Evolutionary conservation across 345 rosid genomes (phyloP), one percentile per base, ranked within the genome.

Genomic region (Syzygium aromaticum): DNA sequence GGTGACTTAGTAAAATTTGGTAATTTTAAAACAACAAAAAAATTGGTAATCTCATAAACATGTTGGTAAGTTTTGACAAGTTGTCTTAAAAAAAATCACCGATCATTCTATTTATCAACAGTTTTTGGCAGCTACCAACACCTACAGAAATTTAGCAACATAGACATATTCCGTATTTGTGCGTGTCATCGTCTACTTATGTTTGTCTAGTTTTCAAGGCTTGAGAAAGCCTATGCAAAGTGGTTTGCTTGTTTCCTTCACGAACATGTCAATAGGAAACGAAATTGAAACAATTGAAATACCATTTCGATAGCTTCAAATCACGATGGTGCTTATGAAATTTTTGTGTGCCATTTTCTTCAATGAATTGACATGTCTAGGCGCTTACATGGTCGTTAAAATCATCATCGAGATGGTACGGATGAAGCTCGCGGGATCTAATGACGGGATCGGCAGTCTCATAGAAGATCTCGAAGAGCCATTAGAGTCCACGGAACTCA

Each of bases 341-440:
- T 19, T 73, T 56, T 19, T 19, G 8, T 38, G 14, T 73, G 80
- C 2, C 25, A 38, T 17, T 56, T 56, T 6, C 49, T 54, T 51
- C 86, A 13, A 54, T 38, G 28, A 54, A 38, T 84, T 52, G 38
- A 11, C n/a, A 6, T 16, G 22, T 3, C 1, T 85, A 97, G 99
- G 99, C 61, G 99, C 99, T 51, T 96, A 95, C 87, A 94, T 95
- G 98, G 98, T 95, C 85, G 98, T 97, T 15, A 96, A 97, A 88
- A 95, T 97, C 86, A 94, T 97, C 64, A 95, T 97, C 12, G 96
- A 94, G 88, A 96, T 97, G 98, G 98, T 97, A 52, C 91, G 93
- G 46, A 96, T 96, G 99, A 94, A 90, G 90, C 91, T 96, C 3
- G 92, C 85, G 2, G 97, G 98, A 88, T 92, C 92, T 28, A 88